Conservation (phyloP, 2,329 filamentous ascomycete genomes). For the Aspergillus pseudotamarii region DNA sequence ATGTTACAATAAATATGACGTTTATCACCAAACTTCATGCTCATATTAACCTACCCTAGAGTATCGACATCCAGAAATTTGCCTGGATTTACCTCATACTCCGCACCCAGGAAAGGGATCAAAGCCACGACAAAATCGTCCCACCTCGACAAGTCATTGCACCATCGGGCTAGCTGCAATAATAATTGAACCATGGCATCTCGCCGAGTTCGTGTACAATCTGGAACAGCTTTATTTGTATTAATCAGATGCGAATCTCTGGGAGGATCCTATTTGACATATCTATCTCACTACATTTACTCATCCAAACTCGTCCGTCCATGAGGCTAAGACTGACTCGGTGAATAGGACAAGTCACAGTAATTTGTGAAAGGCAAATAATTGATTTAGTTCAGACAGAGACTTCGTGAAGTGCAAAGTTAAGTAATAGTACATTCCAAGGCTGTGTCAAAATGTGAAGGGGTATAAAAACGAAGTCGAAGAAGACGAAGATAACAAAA, state of each 20-base stretch:
- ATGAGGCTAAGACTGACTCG: not conserved
- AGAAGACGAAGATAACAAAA: constrained; percentile 10
- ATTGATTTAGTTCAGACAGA: constrained; percentile 16
- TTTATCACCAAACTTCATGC: too few species aligned
- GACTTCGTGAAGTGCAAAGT: constrained; percentile 21
- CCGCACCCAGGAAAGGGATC: not conserved
- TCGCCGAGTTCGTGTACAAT: not conserved
- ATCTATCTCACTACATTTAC: too few species aligned
- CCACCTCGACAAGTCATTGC: not conserved
- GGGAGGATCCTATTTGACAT: not conserved
- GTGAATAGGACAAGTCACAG: not conserved
- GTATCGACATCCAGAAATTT: not conserved
- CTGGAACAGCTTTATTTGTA: not conserved
- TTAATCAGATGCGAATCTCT: not conserved
- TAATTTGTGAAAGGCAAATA: not conserved
- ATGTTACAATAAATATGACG: too few species aligned
- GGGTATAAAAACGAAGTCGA: constrained; percentile 25
- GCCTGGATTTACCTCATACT: not conserved
- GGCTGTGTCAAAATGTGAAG: constrained; percentile 17
- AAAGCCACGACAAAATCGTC: not conserved
- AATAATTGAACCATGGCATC: not conserved
- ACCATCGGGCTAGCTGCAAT: not conserved
- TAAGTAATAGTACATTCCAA: constrained; percentile 25
- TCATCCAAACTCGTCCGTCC: not conserved
- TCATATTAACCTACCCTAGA: not conserved